Percentiles rank a stretch among this genome's conserved stretches.
These are phyloP conservation scores for Funneliformis geosporum DNA, from an alignment of 192 early-diverging fungal species.

Conservation along the genomic window DNA sequence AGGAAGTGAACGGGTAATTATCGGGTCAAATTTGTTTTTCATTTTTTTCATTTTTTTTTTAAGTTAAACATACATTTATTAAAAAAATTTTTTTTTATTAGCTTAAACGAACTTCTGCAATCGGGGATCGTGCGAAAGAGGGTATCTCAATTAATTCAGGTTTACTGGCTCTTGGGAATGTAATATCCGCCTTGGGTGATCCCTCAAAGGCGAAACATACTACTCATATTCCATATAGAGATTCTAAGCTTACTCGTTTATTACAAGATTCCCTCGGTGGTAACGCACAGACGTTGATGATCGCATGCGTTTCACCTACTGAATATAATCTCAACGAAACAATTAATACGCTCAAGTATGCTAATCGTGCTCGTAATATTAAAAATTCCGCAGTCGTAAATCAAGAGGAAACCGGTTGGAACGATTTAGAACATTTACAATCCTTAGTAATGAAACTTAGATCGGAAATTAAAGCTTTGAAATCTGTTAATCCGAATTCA, in stretches of 20 bases:
- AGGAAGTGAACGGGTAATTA: conserved; percentile 80
- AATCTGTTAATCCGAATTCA: conserved; percentile 18
- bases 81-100: conserved; percentile 12
- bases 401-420: conserved; percentile 65
- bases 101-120: conserved; percentile 90
- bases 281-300: conserved; percentile 90
- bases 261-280: conserved; percentile 96
- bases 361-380: conserved; percentile 95
- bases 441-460: conserved; percentile 64
- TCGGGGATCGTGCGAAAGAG: conserved; percentile 90
- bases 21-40: not conserved
- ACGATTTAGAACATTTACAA: conserved; percentile 66
- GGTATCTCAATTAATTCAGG: conserved; percentile 98
- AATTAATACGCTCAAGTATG: conserved; percentile 94
- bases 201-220: conserved; percentile 50
- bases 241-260: conserved; percentile 94
- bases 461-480: conserved; percentile 52
- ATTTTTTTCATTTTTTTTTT: conserved; percentile 6
- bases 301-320: conserved; percentile 90
- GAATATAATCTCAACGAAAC: conserved; percentile 87
- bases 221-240: conserved; percentile 91
- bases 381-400: conserved; percentile 86
- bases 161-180: conserved; percentile 94
- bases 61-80: not conserved
- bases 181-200: conserved; percentile 94